A percentile compares a stretch with the other conserved stretches of the same genome.
These are phyloP conservation scores for Didymella keratinophila DNA, from an alignment of 2,329 filamentous ascomycete species.

Conservation along the genomic window DNA sequence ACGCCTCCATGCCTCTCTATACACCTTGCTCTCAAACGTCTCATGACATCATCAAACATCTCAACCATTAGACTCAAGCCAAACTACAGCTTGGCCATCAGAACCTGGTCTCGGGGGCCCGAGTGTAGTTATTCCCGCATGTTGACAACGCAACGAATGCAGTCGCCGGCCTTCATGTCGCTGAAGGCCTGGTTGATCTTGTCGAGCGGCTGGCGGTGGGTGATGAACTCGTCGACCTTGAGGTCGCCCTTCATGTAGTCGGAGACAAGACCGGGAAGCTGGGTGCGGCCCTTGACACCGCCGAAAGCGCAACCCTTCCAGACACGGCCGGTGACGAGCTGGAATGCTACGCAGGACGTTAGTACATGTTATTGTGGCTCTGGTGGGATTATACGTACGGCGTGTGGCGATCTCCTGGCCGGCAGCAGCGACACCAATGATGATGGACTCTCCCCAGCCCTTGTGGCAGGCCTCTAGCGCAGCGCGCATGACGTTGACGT, in stretches of 20 bases:
- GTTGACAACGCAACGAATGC: slow-evolving; percentile 91
- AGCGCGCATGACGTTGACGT: slow-evolving; percentile 93
- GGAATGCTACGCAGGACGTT: slow-evolving; percentile 73
- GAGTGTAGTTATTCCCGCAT: slow-evolving; percentile 54
- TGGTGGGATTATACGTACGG: slow-evolving; percentile 67
- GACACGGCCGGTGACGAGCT: slow-evolving; percentile 94
- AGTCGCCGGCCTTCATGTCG: slow-evolving; percentile 95
- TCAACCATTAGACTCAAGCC: background rate
- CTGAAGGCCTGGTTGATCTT: slow-evolving; percentile 92
- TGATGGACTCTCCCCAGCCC: slow-evolving; percentile 97
- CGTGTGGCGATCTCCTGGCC: slow-evolving; percentile 94
- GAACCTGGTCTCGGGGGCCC: slow-evolving; percentile 18
- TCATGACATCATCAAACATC: slow-evolving; percentile 6
- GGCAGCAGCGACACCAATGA: slow-evolving; percentile 96
- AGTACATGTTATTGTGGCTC: slow-evolving; percentile 9
- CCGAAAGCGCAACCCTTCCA: slow-evolving; percentile 99
- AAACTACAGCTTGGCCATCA: slow-evolving; percentile 10
- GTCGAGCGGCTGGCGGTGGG: slow-evolving; percentile 82
- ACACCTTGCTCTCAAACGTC: slow-evolving; percentile 1
- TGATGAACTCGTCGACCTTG: slow-evolving; percentile 99
- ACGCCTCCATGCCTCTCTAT: slow-evolving; percentile 10
- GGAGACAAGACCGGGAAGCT: slow-evolving; percentile 83
- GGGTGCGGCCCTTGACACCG: slow-evolving; percentile 95
- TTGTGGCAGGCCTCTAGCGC: slow-evolving; percentile 99
- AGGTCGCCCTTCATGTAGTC: slow-evolving; percentile 90